Evolutionary conservation across 2,329 filamentous ascomycete species (phyloP).

Genomic region (Trichoderma afroharzianum): DNA sequence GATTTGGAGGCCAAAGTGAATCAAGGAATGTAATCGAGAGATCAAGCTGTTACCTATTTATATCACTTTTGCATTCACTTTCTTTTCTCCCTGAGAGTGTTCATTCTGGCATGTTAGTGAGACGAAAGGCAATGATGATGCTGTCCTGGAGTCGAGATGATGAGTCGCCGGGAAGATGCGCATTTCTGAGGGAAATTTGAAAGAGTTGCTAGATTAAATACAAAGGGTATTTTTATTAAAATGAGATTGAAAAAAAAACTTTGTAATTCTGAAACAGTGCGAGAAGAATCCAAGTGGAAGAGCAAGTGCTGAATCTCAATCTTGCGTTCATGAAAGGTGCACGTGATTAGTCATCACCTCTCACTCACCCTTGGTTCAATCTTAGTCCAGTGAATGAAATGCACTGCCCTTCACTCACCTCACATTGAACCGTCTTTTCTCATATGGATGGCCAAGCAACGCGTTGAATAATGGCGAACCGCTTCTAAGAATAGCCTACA

Average conservation of each 20-base stretch:
- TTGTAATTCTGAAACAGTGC: background rate
- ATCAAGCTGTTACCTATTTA: background rate
- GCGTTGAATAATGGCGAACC: background rate
- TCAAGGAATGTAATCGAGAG: background rate
- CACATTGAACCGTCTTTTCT: background rate
- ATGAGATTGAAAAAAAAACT: background rate
- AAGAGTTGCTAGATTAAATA: background rate
- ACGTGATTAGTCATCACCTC: background rate
- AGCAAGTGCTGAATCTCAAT: background rate
- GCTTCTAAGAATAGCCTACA: background rate
- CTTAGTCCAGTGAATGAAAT: background rate
- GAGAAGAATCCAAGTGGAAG: background rate
- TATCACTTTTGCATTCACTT: background rate
- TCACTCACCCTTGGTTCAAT: background rate
- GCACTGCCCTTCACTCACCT: background rate
- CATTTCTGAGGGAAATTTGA: background rate
- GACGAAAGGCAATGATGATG: background rate
- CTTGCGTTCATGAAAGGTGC: background rate
- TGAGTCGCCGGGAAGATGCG: background rate
- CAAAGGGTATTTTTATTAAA: too few relatives aligned
- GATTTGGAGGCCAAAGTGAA: background rate
- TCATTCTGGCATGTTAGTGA: background rate
- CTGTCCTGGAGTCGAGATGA: background rate
- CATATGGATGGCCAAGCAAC: background rate
- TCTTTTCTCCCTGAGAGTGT: background rate